Evolutionary conservation across 768 basidiomycete species (phyloP).

Genomic region (Amanita polypyramis): DNA sequence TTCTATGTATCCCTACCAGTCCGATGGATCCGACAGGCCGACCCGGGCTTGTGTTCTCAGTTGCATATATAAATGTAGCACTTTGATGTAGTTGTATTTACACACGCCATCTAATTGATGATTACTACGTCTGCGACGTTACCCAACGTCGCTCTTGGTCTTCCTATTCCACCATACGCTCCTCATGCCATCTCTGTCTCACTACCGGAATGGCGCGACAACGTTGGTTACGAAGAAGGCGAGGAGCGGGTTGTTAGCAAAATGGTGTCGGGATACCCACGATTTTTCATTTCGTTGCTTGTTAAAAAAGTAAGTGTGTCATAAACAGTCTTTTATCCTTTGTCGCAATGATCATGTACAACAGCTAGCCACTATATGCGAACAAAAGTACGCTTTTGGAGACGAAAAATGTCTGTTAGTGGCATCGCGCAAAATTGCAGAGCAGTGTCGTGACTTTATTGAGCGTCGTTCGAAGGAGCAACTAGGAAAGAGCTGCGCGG

Average conservation of each 20-base stretch:
- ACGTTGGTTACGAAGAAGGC: constrained; percentile 87
- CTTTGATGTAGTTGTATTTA: neutral
- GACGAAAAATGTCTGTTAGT: constrained; percentile 75
- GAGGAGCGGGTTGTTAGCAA: constrained; percentile 64
- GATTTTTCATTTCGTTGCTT: constrained; percentile 86
- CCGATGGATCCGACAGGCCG: neutral
- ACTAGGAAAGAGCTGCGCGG: constrained; percentile 16
- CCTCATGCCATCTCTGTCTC: constrained; percentile 94
- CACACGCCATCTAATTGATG: neutral
- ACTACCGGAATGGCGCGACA: constrained; percentile 86
- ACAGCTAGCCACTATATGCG: constrained; percentile 71
- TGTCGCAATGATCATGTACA: neutral
- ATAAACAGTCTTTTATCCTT: neutral
- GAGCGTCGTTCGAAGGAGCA: constrained; percentile 32
- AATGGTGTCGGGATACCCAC: constrained; percentile 88
- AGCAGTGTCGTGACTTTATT: constrained; percentile 69
- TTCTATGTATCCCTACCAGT: too few relatives aligned
- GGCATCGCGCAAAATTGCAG: constrained; percentile 62
- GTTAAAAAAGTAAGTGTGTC: constrained; percentile 62
- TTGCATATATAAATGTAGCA: too few relatives aligned
- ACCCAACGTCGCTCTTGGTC: constrained; percentile 28
- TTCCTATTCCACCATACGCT: constrained; percentile 52
- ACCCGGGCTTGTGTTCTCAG: neutral
- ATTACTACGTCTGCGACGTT: neutral
- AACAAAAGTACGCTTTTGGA: constrained; percentile 62